Percentiles rank a stretch among this genome's conserved stretches.
Evolutionary conservation across 805 yeast genomes (phyloP).

Genomic region (Ogataea paraovalis): DNA sequence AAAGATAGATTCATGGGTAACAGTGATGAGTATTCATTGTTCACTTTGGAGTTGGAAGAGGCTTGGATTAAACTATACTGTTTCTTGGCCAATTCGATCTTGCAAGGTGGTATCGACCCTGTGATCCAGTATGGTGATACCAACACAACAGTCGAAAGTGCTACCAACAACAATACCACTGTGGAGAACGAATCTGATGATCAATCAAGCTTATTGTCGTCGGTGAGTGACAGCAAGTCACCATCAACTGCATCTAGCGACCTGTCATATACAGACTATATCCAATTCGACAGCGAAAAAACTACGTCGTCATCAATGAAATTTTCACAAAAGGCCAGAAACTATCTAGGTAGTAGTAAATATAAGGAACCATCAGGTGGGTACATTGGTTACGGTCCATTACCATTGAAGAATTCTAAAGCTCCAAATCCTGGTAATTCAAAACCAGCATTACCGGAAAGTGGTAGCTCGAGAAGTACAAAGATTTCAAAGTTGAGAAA

Average conservation of each 20-base stretch:
- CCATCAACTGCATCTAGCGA: neutral
- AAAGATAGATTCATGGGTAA: conserved; percentile 49
- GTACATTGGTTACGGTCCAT: neutral
- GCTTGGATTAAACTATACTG: conserved; percentile 70
- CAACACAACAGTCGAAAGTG: neutral
- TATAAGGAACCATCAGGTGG: neutral
- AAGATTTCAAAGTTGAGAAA: conserved; percentile 11
- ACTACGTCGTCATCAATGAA: neutral
- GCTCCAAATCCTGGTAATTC: neutral
- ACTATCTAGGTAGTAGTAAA: conserved; percentile 1
- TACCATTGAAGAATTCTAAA: neutral
- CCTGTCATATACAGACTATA: neutral
- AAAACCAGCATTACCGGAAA: conserved; percentile 1
- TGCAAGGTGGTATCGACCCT: conserved; percentile 60
- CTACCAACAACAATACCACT: neutral
- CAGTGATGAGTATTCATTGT: conserved; percentile 32
- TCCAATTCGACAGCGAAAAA: neutral
- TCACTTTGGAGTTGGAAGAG: conserved; percentile 58
- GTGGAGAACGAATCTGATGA: conserved; percentile 1
- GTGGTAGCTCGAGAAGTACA: conserved; percentile 3
- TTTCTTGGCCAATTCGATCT: conserved; percentile 61
- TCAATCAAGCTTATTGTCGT: neutral
- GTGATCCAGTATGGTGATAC: conserved; percentile 25
- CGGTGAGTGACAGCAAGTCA: neutral
- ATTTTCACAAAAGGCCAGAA: conserved; percentile 7